Evolutionary conservation across 345 rosid genomes (phyloP), one percentile per base, ranked within the genome.

Genomic region (Stellera chamaejasme): DNA sequence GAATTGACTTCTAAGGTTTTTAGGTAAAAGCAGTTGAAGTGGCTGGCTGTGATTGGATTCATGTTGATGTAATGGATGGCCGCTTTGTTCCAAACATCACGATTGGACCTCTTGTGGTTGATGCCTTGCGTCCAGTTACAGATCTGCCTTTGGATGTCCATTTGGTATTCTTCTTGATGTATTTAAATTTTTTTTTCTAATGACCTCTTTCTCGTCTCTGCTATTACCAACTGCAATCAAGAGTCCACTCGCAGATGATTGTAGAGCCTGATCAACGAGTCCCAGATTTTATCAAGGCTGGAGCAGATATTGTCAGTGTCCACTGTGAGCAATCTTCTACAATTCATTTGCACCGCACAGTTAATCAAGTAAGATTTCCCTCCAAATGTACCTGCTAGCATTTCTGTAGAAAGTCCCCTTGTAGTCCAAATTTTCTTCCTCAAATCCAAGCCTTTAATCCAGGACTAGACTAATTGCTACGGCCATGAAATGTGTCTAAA

Each of bases 1-100:
- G 57, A 58, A 49, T 46, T 65, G 66, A 15, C 61, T 66, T 70
- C 46, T 43, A 51, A 47, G 1, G 36, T 66, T 67, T 44, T 48
- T 74, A 90, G 97, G 94, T 90, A 42, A 90, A 90, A 77, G 96
- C 96, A 5, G 94, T 87, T 41, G 96, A 90, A 65, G 13, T 81
- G 70, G 96, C 91, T 53, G 96, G 96, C 52, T 90, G 96, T 77
- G 96, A 90, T 62, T 90, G 96, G 97, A 90, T 90, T 63, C 97
- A 90, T 61, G 87, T 90, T 15, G 97, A 90, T 78, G 98, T 92
- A 15, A 92, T 92, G 98, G 98, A 92, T 55, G 98, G 98, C 43
- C 96, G 84, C 59, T 88, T 90, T 79, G 98, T 92, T 73, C 98
- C 98, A 54, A 92, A 92, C 75, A 92, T 92, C 63, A 88, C 98